Evolutionary conservation across 805 yeast species (phyloP), one percentile per base, ranked within the genome.

Genomic region (Candida lessepsii): DNA sequence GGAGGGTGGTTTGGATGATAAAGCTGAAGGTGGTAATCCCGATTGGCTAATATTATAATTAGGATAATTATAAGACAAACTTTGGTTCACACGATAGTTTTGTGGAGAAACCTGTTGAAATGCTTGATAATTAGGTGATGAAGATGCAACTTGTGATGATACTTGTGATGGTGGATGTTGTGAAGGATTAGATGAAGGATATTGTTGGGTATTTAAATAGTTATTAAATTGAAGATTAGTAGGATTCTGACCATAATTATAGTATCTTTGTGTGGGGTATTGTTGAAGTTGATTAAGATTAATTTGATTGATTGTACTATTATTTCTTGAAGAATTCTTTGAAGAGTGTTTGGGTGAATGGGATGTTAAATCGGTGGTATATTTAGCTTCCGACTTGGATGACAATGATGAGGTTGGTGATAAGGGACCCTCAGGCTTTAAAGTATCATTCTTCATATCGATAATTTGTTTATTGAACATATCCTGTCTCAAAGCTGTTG

Each of bases 391-490:
- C 11, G 60, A 47, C 30, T 54, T 57, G 6, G 68, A 60, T 2
- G 70, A 62, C 44, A 61, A 44, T 0, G 71, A 64, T 4, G 70
- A 62, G 1, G 67, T 56, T 1, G 71, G 69, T 4, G 70, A 63
- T 9, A 63, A 35, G 13, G 55, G 61, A 7, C 47, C 42, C 7
- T 39, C 36, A 10, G 40, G 35, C 39, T 46, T 45, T 9, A 26
- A 35, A 18, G 26, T 30, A 28, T 37, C 45, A 9, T 30, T n/a
- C 27, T 35, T 41, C 3, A 23, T 4, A 16, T 20, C 29, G 7
- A 19, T 15, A n/a, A 36, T 41, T 4, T 31, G 20, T 7, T 29
- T 58, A 19, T 60, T 62, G 44, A 67, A 67, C 15, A 67, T 67
- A 40, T 67, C 72, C 43, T 67, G 71, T 30, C 67, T 47, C 29